Percentiles rank a stretch among this genome's conserved stretches.
Evolutionary conservation across 768 basidiomycete species (phyloP).

Genomic region (Scleroderma bovista): DNA sequence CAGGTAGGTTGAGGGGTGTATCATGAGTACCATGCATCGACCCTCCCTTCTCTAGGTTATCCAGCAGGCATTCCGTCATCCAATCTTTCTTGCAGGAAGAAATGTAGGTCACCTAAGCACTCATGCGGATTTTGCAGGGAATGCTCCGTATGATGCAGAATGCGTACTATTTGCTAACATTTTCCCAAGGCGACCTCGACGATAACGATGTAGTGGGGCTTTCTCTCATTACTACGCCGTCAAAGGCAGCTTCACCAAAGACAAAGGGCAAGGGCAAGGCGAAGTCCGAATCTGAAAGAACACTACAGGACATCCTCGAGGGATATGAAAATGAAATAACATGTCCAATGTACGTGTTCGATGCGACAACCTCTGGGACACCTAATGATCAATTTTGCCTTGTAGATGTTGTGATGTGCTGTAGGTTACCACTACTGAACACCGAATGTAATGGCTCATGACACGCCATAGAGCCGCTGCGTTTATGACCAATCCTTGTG

Average conservation of each 20-base stretch:
- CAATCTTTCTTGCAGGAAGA: background rate
- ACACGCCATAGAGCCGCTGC: slow-evolving; percentile 48
- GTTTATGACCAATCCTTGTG: slow-evolving; percentile 65
- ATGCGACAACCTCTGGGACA: background rate
- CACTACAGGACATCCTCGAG: slow-evolving; percentile 30
- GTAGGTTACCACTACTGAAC: slow-evolving; percentile 34
- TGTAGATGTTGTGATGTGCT: slow-evolving; percentile 66
- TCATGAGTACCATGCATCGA: background rate
- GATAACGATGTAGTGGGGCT: background rate
- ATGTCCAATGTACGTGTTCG: slow-evolving; percentile 61
- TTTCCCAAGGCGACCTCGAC: slow-evolving; percentile 1
- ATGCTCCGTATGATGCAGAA: background rate
- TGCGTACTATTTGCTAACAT: slow-evolving; percentile 4
- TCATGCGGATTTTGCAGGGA: background rate
- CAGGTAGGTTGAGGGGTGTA: background rate
- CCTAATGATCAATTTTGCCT: slow-evolving; percentile 1
- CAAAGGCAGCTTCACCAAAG: slow-evolving; percentile 9
- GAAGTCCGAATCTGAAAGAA: slow-evolving; percentile 26
- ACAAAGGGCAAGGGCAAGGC: slow-evolving; percentile 42
- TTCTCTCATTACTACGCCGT: background rate
- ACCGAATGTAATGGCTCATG: background rate
- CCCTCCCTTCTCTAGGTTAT: background rate
- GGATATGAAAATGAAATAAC: slow-evolving; percentile 59
- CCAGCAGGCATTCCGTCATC: background rate
- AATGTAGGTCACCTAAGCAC: background rate